Conservation (phyloP, 2,329 filamentous ascomycete species). For the Verruconis gallopava region DNA sequence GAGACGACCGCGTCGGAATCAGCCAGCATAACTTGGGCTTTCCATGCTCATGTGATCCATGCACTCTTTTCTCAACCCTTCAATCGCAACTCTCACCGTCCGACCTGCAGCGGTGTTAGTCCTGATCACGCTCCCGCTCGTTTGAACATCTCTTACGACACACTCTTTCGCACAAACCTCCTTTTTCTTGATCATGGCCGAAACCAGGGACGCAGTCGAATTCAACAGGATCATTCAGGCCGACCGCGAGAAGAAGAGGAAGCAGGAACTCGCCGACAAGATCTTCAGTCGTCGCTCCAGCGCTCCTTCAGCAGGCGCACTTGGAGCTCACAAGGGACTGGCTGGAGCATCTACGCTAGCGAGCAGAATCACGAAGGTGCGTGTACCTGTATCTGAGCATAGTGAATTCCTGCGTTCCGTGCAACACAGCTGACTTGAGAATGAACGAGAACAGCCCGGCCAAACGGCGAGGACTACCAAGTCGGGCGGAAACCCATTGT, state of each 20-base stretch:
- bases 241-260: conserved; percentile 51
- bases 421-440: conserved; percentile 28
- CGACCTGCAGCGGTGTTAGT: too few species aligned
- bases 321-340: conserved; percentile 25
- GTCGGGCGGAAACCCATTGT: not conserved
- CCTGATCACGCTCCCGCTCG: too few species aligned
- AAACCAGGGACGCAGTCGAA: conserved; percentile 5
- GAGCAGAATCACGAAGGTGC: conserved; percentile 60
- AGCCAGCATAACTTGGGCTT: too few species aligned
- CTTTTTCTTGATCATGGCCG: conserved; percentile 2
- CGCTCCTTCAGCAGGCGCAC: conserved; percentile 34
- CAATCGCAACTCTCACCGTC: too few species aligned
- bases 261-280: conserved; percentile 55
- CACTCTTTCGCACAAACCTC: too few species aligned
- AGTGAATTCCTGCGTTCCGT: conserved; percentile 7
- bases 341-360: conserved; percentile 44
- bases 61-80: too few species aligned
- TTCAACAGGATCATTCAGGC: conserved; percentile 11
- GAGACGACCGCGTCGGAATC: too few species aligned
- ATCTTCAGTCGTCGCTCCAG: conserved; percentile 55
- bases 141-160: too few species aligned
- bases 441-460: not conserved
- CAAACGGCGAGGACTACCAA: not conserved
- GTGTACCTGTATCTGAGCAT: conserved; percentile 15
- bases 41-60: too few species aligned